Evolutionary conservation across 108 stramenopile genomes (phyloP), one percentile per base, ranked within the genome.

Genomic region (Chaetoceros muelleri): DNA sequence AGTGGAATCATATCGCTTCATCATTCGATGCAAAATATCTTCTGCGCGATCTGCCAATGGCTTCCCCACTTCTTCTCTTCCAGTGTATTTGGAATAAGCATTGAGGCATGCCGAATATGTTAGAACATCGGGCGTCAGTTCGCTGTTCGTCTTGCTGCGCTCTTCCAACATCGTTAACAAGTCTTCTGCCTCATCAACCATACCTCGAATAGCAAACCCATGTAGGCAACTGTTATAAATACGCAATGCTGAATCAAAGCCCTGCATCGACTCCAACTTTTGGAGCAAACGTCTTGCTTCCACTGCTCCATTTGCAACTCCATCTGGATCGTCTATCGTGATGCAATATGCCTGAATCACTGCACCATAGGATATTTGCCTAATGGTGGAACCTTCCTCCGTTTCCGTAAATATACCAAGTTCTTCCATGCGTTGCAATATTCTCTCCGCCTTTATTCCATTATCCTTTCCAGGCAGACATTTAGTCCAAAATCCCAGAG

Each of bases 241-340:
- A 5, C 34, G 34, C 5, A 40, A 5, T 10, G 34, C 5, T 40
- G 34, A 5, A n/a, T 49, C 16, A 7, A n/a, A 49, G n/a, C n/a
- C 48, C 7, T 17, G 48, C 7, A 17, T 49, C n/a, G 48, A 17
- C n/a, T 49, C 48, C 48, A 23, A 22, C n/a, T 23, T 7, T 7
- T 49, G 7, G 3, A 49, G n/a, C 34, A 65, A 57, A 23, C 64
- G 60, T 21, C 29, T 57, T 1, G 64, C 59, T 2, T 64, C 45
- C 0, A 57, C 24, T 2, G 58, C 56, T 24, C 55, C 51, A 53
- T 60, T 40, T 10, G 58, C 44, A 58, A 16, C 22, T 69, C 68
- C 53, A 69, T 53, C 45, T n/a, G n/a, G n/a, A 63, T 62, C 18
- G 48, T 62, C 52, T 63, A 53, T 53, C 62, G 21, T 17, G 53